Base-by-base conservation (phyloP, 805 yeast species). In the Scheffersomyces amazonensis region DNA sequence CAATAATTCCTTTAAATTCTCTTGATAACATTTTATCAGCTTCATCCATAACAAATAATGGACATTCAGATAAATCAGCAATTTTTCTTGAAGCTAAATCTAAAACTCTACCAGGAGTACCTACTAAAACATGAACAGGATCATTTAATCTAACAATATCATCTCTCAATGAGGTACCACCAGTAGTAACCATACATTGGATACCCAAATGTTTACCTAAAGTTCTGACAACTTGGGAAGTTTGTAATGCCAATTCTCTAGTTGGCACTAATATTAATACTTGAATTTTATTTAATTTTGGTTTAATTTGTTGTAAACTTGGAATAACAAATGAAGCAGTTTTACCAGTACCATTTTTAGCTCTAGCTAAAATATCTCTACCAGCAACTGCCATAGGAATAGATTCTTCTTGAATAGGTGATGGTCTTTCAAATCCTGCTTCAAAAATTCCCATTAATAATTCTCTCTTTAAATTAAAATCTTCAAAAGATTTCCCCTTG, bases 251-350 rank as follows among this genome's bases (percentile, higher is more conserved):
- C 56, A 93, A 78, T 65, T 93, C 99, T 76, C 99, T 86, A 11
- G 99, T 93, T 52, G 99, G 99, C 18, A 93, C 96, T 62, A 93
- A 75, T 42, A 93, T 87, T 43, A 93, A 76, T 6, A 96, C 93
- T 66, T 93, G 99, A 52, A 89, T 87, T 58, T 85, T 83, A 63
- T 81, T 78, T 35, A 81, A 50, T 56, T 87, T 85, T 39, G 97
- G 90, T 64, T 90, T 87, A 44, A 89, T 75, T 58, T 82, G 85
- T 62, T 93, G 96, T 55, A 93, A 73, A 20, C 95, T 78, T 36
- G 99, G 99, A 49, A 93, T 91, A 35, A 88, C 83, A 62, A 93
- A 93, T 5, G 99, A 95, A 1, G 98, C 99, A 7, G 99, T 93
- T 61, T 93, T 93, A 54, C 99, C 99, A 1, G 99, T 93, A 47